A percentile compares a stretch with the other conserved stretches of the same genome.
These are phyloP conservation scores for Metschnikowia vanudenii DNA, from an alignment of 805 yeast species.

Conservation along the genomic window DNA sequence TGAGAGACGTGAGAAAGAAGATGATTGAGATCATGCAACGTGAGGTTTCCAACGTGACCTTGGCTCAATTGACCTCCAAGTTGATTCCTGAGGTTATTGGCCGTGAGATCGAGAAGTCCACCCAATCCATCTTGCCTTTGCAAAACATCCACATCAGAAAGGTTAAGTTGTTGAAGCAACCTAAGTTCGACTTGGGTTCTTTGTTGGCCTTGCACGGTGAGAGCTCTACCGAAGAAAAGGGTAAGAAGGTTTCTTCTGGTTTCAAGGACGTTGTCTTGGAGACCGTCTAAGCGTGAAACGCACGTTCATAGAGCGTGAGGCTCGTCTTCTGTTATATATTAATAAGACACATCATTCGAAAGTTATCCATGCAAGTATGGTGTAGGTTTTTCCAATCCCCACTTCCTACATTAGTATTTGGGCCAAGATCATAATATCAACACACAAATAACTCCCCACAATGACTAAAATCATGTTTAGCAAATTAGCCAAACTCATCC, in stretches of 20 bases:
- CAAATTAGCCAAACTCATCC: too few species aligned
- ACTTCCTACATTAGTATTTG: too few species aligned
- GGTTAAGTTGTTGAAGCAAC: constrained; percentile 97
- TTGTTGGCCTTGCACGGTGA: constrained; percentile 98
- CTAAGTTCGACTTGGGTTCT: constrained; percentile 97
- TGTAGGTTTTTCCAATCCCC: too few species aligned
- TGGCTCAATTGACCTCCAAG: constrained; percentile 95
- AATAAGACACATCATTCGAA: constrained; percentile 17
- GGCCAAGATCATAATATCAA: too few species aligned
- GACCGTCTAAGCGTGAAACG: constrained; percentile 62
- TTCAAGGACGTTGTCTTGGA: constrained; percentile 99
- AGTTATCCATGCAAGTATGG: too few species aligned
- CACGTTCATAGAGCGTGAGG: constrained; percentile 6
- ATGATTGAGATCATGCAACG: constrained; percentile 94
- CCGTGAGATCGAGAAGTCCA: constrained; percentile 96
- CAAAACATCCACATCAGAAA: constrained; percentile 99
- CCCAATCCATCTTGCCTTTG: constrained; percentile 92
- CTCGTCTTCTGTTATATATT: constrained; percentile 20
- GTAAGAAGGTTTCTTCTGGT: constrained; percentile 96
- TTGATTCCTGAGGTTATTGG: constrained; percentile 98
- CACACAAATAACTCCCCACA: too few species aligned
- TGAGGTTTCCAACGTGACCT: constrained; percentile 92
- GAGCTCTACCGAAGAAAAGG: constrained; percentile 78
- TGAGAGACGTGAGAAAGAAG: constrained; percentile 96
- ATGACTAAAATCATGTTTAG: too few species aligned